Evolutionary conservation across 148 eudicot genomes (phyloP).

Genomic region (Spergularia bocconei): DNA sequence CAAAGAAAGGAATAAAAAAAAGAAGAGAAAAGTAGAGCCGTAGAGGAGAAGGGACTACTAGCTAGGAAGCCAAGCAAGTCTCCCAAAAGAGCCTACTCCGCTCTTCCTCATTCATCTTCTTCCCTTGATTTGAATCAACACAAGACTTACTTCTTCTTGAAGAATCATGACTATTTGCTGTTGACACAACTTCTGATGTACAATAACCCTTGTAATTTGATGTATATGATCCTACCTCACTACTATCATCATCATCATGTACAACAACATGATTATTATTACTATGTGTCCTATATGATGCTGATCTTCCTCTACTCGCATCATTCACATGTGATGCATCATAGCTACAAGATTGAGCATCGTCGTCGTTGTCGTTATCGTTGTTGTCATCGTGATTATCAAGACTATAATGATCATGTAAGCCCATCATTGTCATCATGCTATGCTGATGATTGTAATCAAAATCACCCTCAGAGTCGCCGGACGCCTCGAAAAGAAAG

Average conservation of each 20-base stretch:
- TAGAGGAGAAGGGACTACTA: no score
- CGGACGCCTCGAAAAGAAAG: constrained; percentile 59
- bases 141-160: constrained; percentile 21
- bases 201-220: neutral
- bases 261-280: neutral
- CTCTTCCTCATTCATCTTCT: constrained; percentile 46
- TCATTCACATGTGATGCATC: constrained; percentile 25
- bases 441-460: constrained; percentile 20
- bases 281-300: neutral
- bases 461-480: constrained; percentile 64
- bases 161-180: constrained; percentile 30
- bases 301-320: neutral
- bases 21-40: no score
- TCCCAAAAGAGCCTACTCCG: constrained; percentile 77
- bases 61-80: constrained; percentile 71
- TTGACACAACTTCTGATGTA: constrained; percentile 33
- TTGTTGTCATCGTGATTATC: neutral
- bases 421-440: constrained; percentile 17
- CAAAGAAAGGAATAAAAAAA: no score
- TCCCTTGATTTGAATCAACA: constrained; percentile 33
- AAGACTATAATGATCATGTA: constrained; percentile 4
- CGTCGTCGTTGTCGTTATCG: constrained; percentile 34
- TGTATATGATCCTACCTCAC: neutral
- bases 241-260: constrained; percentile 19
- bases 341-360: constrained; percentile 66